phyloP scores from a whole-genome alignment of 768 basidiomycete species.

The Lactarius quietus region DNA sequence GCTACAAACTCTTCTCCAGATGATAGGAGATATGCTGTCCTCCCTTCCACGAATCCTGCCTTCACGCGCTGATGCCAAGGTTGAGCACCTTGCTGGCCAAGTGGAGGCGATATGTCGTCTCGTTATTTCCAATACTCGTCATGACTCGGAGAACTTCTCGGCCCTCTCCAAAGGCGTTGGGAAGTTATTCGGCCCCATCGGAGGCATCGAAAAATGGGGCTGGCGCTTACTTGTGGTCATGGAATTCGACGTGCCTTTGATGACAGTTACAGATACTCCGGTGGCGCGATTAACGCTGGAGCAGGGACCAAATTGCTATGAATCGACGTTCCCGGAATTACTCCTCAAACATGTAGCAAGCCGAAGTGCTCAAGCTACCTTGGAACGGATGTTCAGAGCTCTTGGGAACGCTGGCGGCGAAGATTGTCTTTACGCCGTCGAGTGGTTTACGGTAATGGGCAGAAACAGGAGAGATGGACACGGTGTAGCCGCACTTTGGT shows the following conservation, averaged over 20 bases:
- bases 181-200: conserved; percentile 71
- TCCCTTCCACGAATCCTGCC: conserved; percentile 70
- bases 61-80: conserved; percentile 68
- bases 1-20: conserved; percentile 55
- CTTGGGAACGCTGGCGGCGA: conserved; percentile 70
- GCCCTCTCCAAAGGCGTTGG: conserved; percentile 53
- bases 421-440: conserved; percentile 67
- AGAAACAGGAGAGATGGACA: conserved; percentile 41
- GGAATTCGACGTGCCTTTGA: conserved; percentile 59
- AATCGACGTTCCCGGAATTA: conserved; percentile 54
- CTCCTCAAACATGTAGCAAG: conserved; percentile 54
- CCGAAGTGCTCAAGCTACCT: conserved; percentile 45
- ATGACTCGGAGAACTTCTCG: conserved; percentile 30
- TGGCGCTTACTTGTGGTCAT: conserved; percentile 82
- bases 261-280: conserved; percentile 46
- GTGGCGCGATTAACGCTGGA: conserved; percentile 58
- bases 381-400: conserved; percentile 70
- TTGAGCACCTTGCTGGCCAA: conserved; percentile 63
- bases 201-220: conserved; percentile 90
- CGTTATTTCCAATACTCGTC: conserved; percentile 33
- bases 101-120: conserved; percentile 65
- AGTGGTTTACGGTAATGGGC: conserved; percentile 70
- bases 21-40: conserved; percentile 60
- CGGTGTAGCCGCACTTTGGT: conserved; percentile 79
- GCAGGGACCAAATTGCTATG: conserved; percentile 36